phyloP scores from a whole-genome alignment of 345 rosid species.

The Gossypium ekmanianum region DNA sequence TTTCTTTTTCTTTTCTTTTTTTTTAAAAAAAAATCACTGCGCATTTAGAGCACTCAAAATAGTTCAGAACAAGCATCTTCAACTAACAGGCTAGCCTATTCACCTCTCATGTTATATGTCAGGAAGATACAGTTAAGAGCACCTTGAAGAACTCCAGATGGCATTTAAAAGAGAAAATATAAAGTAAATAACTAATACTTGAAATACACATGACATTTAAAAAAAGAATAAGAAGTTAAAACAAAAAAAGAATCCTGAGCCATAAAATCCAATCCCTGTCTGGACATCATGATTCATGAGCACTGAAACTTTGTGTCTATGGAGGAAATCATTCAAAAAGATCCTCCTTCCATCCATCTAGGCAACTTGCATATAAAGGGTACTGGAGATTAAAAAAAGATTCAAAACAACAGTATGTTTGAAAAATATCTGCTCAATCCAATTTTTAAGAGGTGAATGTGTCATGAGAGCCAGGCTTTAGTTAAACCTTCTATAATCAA shows the following conservation, averaged over 20 bases:
- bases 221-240: neutral
- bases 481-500: neutral
- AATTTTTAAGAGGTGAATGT: neutral
- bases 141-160: slow-evolving; percentile 2
- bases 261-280: neutral
- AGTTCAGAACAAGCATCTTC: neutral
- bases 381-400: neutral
- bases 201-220: slow-evolving; percentile 4
- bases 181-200: neutral
- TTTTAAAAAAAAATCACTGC: neutral
- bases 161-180: neutral
- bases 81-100: neutral
- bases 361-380: neutral
- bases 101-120: neutral
- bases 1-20: neutral
- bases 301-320: neutral
- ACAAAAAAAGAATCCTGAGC: neutral
- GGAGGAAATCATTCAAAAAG: neutral
- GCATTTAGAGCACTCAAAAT: neutral
- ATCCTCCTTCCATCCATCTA: neutral
- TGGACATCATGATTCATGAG: neutral
- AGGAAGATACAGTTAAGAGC: neutral
- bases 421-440: neutral
- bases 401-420: neutral
- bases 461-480: neutral